These are phyloP conservation scores for Alternaria triticimaculans DNA, from an alignment of 2,329 filamentous ascomycete species.

Conservation along the genomic window DNA sequence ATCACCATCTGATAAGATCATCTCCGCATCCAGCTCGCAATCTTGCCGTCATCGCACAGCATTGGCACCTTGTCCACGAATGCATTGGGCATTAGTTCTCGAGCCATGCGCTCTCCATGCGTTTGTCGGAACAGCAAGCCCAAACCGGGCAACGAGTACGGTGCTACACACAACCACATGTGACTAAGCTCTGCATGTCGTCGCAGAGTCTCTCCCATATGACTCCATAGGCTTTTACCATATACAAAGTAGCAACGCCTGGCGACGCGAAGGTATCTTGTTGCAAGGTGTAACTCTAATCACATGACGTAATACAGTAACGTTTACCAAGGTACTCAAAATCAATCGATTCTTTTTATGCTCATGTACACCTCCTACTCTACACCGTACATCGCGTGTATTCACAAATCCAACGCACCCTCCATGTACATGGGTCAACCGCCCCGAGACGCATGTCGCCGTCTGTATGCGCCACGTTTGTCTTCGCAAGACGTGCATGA, in stretches of 20 bases:
- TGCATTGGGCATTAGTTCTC: neutral
- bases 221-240: neutral
- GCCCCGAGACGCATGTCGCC: neutral
- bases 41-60: neutral
- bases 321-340: neutral
- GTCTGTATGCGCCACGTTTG: neutral
- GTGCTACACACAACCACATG: neutral
- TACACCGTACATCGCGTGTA: neutral
- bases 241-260: too few species aligned
- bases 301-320: neutral
- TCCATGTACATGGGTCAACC: neutral
- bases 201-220: neutral
- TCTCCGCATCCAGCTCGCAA: slow-evolving; percentile 1
- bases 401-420: neutral
- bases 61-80: neutral
- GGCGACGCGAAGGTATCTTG: neutral
- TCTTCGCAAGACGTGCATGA: neutral
- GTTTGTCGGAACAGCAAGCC: neutral
- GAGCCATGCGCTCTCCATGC: neutral
- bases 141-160: neutral
- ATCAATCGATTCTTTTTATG: neutral
- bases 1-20: slow-evolving; percentile 8
- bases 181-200: neutral
- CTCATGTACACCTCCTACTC: neutral
- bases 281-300: neutral